Evolutionary conservation across 129 eudicot genomes (phyloP), one percentile per base, ranked within the genome.

Genomic region (Chrysanthemum lavandulifolium): DNA sequence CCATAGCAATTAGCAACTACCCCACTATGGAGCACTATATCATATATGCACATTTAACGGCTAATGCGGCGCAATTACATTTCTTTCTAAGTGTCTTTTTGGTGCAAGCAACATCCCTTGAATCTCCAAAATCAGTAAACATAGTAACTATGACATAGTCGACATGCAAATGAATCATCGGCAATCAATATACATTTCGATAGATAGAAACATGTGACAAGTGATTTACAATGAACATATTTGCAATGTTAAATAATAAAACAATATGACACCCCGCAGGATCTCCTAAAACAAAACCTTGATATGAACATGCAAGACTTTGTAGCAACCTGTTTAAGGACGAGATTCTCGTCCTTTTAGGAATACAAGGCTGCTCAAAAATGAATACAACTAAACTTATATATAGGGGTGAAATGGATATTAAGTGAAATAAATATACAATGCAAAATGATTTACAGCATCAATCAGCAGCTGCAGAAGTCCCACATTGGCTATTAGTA

Each of bases 401-500:
- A 58, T 60, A 67, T 58, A 10, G 64, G 45, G 63, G 64, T 58
- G 75, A 76, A 71, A 79, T 50, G 8, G 47, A 80, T 31, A 31
- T 61, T 16, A 53, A 61, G 49, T 50, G 56, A 48, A 61, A 73
- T 65, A 61, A 73, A 70, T 69, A 75, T 69, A 66, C 78, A 84
- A 54, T 61, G 64, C 69, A 69, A 55, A 10, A 54, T 9, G 11
- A 62, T 16, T 61, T 61, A 50, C 57, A 58, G 69, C 43, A 18
- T 89, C 81, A 92, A 76, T 92, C 89, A 4, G 73, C 87, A 12
- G 77, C 82, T 48, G 79, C 51, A 51, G 68, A 66, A 29, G 67
- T 58, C 49, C 71, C 84, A 56, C 54, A 80, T 68, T 77, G 83
- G 75, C 64, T 81, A 68, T 79, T 81, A 68, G 76, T 81, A 68